phyloP scores from a whole-genome alignment of 164 flowering plant species.

The Vitis labrusca region DNA sequence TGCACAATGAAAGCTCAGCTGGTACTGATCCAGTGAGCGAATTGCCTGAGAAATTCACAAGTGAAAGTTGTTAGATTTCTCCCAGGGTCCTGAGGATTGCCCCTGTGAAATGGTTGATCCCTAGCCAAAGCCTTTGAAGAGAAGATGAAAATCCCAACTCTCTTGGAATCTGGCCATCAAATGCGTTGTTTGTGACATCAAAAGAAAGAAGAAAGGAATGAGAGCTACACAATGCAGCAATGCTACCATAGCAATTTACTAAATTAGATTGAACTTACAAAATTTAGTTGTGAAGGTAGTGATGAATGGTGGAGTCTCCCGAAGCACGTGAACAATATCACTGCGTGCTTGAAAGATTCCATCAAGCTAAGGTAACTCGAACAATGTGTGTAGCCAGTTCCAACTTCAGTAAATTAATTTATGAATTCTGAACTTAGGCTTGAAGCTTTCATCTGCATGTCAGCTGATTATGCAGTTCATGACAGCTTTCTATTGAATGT shows the following conservation, averaged over 20 bases:
- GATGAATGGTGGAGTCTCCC: constrained; percentile 70
- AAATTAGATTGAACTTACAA: no score
- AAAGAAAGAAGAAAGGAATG: constrained; percentile 71
- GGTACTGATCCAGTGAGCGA: constrained; percentile 72
- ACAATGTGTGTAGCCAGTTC: no score
- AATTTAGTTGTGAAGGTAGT: no score
- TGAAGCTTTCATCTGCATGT: no score
- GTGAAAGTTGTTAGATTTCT: constrained; percentile 46
- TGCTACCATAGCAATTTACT: constrained; percentile 46
- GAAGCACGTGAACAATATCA: constrained; percentile 83
- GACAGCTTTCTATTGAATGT: no score
- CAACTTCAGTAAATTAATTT: no score
- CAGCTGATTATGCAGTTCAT: no score
- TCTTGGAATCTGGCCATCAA: constrained; percentile 64
- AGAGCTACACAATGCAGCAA: constrained; percentile 66
- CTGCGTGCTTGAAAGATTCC: no score
- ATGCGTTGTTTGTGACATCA: constrained; percentile 77
- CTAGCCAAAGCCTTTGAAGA: constrained; percentile 76
- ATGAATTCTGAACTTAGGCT: no score
- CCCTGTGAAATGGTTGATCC: constrained; percentile 65
- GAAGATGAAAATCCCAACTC: constrained; percentile 64
- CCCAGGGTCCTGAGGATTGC: constrained; percentile 67
- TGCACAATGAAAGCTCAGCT: constrained; percentile 65
- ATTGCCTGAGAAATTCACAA: constrained; percentile 80
- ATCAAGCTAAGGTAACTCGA: no score